Percentiles rank a stretch among this genome's conserved stretches.
phyloP scores from a whole-genome alignment of 148 eudicot species.

The Camellia granthamiana region DNA sequence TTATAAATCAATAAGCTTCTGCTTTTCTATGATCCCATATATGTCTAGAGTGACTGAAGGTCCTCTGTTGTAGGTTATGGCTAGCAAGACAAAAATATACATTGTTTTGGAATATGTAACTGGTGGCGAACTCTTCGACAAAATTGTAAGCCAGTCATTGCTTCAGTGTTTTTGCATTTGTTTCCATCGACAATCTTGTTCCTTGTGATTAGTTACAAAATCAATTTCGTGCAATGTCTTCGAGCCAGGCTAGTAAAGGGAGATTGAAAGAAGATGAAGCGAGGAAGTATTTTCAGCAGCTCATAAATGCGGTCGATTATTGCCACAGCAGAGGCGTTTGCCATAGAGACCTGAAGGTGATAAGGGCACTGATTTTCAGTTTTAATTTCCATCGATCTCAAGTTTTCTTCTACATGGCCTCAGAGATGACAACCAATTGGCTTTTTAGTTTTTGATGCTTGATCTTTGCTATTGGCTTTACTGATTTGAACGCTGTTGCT shows the following conservation, averaged over 20 bases:
- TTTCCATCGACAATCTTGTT: no score
- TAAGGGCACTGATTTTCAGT: not conserved
- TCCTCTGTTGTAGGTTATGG: conserved; percentile 71
- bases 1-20: not conserved
- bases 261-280: conserved; percentile 93
- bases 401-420: not conserved
- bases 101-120: conserved; percentile 86
- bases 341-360: conserved; percentile 88
- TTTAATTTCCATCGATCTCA: not conserved
- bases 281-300: conserved; percentile 85
- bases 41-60: conserved; percentile 22
- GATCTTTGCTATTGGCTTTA: not conserved
- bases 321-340: conserved; percentile 93
- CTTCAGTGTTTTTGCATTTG: not conserved
- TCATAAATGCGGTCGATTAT: conserved; percentile 80
- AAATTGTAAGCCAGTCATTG: conserved; percentile 59
- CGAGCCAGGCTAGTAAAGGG: conserved; percentile 64
- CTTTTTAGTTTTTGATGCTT: no score
- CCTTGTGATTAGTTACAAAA: no score
- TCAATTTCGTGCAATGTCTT: conserved; percentile 1
- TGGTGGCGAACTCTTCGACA: conserved; percentile 93
- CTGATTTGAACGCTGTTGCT: not conserved
- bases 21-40: conserved; percentile 14
- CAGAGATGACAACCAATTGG: not conserved
- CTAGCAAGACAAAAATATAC: conserved; percentile 90